Evolutionary conservation across 169 alveolate species (phyloP).

Genomic region (Plasmodium chabaudi): DNA sequence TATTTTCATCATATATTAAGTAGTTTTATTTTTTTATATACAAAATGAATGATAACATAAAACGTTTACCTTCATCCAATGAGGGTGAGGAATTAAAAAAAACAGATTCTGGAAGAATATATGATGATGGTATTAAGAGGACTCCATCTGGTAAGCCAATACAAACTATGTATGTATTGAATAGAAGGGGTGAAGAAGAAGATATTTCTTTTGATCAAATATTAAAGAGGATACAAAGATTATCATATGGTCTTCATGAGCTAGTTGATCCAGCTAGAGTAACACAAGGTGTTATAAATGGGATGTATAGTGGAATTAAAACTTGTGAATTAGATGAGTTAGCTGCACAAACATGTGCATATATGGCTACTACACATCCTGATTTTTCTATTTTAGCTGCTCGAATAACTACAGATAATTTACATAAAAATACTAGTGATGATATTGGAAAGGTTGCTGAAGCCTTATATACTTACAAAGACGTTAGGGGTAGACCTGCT

Average conservation of each 20-base stretch:
- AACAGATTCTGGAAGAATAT: constrained; percentile 16
- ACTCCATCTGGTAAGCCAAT: constrained; percentile 75
- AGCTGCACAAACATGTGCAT: constrained; percentile 99
- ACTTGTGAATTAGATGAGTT: constrained; percentile 96
- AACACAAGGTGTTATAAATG: constrained; percentile 92
- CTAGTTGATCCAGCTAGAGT: constrained; percentile 91
- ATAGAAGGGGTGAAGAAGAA: constrained; percentile 89
- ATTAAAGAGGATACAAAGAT: constrained; percentile 84
- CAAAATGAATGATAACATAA: constrained; percentile 23
- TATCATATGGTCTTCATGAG: constrained; percentile 90
- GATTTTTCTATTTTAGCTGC: constrained; percentile 98
- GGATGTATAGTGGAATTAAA: constrained; percentile 94
- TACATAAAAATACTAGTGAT: constrained; percentile 95
- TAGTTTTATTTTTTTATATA: neutral
- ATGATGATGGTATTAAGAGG: constrained; percentile 69
- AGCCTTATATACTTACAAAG: constrained; percentile 86
- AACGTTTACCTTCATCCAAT: constrained; percentile 13
- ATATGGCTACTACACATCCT: constrained; percentile 98
- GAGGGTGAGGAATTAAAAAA: constrained; percentile 37
- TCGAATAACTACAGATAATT: constrained; percentile 95
- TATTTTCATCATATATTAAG: no score
- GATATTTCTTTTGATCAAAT: constrained; percentile 89
- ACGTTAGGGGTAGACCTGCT: constrained; percentile 92
- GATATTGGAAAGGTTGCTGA: constrained; percentile 90
- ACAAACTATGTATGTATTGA: constrained; percentile 88